Evolutionary conservation across 2,329 filamentous ascomycete genomes (phyloP).

Genomic region (Pseudopyricularia javanii): DNA sequence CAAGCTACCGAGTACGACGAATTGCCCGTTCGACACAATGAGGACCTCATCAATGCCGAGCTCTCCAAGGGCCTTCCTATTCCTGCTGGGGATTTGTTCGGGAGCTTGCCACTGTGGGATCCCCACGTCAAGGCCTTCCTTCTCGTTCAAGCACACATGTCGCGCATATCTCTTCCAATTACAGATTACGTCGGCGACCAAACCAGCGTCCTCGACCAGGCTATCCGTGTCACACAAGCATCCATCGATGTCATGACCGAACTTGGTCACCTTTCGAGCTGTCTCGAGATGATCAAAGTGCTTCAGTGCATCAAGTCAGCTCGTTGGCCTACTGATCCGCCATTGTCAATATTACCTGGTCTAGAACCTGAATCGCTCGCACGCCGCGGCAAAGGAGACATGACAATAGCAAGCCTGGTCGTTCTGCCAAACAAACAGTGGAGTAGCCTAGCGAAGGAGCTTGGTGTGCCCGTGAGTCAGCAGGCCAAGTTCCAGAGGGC

Average conservation of each 20-base stretch:
- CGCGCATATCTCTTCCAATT: slow-evolving; percentile 82
- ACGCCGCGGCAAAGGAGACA: slow-evolving; percentile 6
- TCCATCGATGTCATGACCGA: slow-evolving; percentile 90
- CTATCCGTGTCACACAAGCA: slow-evolving; percentile 92
- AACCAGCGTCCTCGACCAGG: slow-evolving; percentile 80
- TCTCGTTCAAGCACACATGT: slow-evolving; percentile 89
- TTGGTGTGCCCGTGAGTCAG: slow-evolving; percentile 33
- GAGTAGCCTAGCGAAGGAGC: slow-evolving; percentile 32
- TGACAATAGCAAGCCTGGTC: slow-evolving; percentile 25
- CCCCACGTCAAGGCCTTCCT: slow-evolving; percentile 95
- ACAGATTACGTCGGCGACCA: slow-evolving; percentile 96
- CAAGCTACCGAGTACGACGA: slow-evolving; percentile 93
- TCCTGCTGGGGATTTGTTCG: slow-evolving; percentile 23
- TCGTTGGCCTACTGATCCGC: slow-evolving; percentile 75
- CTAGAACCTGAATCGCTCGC: neutral
- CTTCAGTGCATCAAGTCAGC: slow-evolving; percentile 89
- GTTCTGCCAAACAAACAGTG: slow-evolving; percentile 26
- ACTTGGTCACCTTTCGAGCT: slow-evolving; percentile 68
- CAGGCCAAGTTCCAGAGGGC: slow-evolving; percentile 43
- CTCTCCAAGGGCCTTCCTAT: slow-evolving; percentile 70
- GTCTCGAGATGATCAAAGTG: slow-evolving; percentile 68
- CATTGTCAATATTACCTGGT: slow-evolving; percentile 62
- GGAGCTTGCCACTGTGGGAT: slow-evolving; percentile 90
- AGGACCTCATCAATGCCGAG: slow-evolving; percentile 92
- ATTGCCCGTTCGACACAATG: slow-evolving; percentile 92